A percentile compares a stretch with the other conserved stretches of the same genome.
These are phyloP conservation scores for Coprinellus aureogranulatus DNA, from an alignment of 768 basidiomycete species.

Conservation along the genomic window DNA sequence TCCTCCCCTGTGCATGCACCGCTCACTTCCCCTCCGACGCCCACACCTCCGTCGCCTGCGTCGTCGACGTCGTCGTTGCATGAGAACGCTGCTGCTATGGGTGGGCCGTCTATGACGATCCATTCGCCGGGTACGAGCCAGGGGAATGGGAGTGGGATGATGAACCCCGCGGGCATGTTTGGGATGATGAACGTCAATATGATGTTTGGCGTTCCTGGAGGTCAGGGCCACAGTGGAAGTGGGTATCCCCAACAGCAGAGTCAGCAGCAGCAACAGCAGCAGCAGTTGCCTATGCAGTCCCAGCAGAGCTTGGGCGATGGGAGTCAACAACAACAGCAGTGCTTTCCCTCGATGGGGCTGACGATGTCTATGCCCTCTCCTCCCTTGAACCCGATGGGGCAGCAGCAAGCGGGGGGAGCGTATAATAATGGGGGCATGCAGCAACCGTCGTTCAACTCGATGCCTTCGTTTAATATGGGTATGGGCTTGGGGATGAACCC, in stretches of 20 bases:
- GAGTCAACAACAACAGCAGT: not conserved
- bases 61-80: constrained; percentile 3
- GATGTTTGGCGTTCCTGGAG: constrained; percentile 6
- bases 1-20: no score
- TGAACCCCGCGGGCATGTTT: constrained; percentile 6
- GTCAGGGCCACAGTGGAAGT: not conserved
- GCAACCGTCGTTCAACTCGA: constrained; percentile 1
- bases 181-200: constrained; percentile 13
- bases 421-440: not conserved
- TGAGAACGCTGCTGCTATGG: not conserved
- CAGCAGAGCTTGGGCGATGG: not conserved
- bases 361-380: constrained; percentile 3
- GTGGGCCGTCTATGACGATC: not conserved
- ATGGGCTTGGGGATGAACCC: constrained; percentile 5
- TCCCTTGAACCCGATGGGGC: not conserved
- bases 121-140: not conserved
- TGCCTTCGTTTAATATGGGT: constrained; percentile 7
- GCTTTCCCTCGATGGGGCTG: constrained; percentile 1
- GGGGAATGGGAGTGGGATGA: not conserved
- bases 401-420: not conserved
- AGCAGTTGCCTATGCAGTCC: not conserved
- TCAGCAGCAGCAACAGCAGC: not conserved
- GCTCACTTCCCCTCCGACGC: constrained; percentile 1
- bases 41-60: constrained; percentile 1
- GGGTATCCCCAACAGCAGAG: not conserved